Percentiles rank a stretch among this genome's conserved stretches.
These are phyloP conservation scores for Xylaria cubensis DNA, from an alignment of 495 filamentous ascomycete genomes.

Conservation along the genomic window DNA sequence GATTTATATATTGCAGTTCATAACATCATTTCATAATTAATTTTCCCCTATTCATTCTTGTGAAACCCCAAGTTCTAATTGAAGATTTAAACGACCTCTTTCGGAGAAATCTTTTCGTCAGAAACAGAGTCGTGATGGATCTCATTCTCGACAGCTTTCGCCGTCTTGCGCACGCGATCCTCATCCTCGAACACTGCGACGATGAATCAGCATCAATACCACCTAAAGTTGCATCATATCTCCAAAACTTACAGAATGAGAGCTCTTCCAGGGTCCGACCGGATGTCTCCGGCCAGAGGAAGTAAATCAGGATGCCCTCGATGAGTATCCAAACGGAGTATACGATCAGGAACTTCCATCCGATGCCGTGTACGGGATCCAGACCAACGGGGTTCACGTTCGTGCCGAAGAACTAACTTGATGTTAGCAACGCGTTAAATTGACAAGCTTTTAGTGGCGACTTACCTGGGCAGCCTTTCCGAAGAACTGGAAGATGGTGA, in stretches of 20 bases:
- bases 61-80: background rate
- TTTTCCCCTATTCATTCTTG: background rate
- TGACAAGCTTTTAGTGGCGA: background rate
- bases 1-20: background rate
- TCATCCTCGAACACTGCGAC: conserved; percentile 62
- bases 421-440: background rate
- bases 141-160: conserved; percentile 56
- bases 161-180: conserved; percentile 52
- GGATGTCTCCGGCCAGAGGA: conserved; percentile 66
- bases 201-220: conserved; percentile 16
- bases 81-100: background rate
- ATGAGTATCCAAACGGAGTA: conserved; percentile 66
- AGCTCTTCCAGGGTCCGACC: conserved; percentile 66
- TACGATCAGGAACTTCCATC: conserved; percentile 68
- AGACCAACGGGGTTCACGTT: conserved; percentile 71
- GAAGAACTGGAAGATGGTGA: conserved; percentile 66
- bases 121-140: conserved; percentile 37
- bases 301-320: conserved; percentile 61
- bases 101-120: conserved; percentile 13
- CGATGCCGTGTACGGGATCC: conserved; percentile 49
- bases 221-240: too few relatives aligned
- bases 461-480: conserved; percentile 51
- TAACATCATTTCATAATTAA: background rate
- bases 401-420: conserved; percentile 60
- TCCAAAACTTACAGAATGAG: conserved; percentile 55